Evolutionary conservation across 139 green algal species (phyloP), one percentile per base, ranked within the genome.

Genomic region (Astrephomene gubernaculifera): DNA sequence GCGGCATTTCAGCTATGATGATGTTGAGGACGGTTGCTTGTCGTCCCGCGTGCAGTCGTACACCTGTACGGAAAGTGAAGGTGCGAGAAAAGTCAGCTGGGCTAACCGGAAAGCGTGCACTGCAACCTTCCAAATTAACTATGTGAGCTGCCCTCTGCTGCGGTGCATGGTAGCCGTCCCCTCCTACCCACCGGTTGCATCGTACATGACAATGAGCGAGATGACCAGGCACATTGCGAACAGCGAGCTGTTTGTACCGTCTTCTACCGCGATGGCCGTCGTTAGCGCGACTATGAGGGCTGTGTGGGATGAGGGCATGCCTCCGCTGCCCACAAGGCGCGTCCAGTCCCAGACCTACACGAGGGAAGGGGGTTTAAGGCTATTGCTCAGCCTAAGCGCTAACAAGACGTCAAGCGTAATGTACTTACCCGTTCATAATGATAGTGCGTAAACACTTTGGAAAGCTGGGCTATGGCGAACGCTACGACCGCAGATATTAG

Each of bases 221-320:
- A 97, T 86, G 1, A 96, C 92, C 7, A 95, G 70, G 5, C 82
- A 86, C 2, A 97, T 88, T 6, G 94, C 94, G 93, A 98, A 98
- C 8, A 89, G n/a, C 10, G 82, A 64, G 33, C 53, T 91, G 60
- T 64, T 80, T 9, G 91, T 95, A 33, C 95, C 95, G 21, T 91
- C 31, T 14, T 93, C 76, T 7, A 95, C 71, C 39, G 87, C 95
- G 5, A 98, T 65, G 0, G 93, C 90, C 33, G 95, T 93, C 0
- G 94, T 94, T 12, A 98, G 82, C 0, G 86, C 94, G 27, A 94
- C 87, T 4, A 97, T 94, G 36, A 95, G 87, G 17, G 92, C 91
- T 17, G 93, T 96, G 81, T 98, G 94, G 1, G 87, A 93, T 17
- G 91, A 95, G 3, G 93, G 95, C 95, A 98, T 98, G 60, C 94